Evolutionary conservation across 345 rosid species (phyloP).

Genomic region (Melastoma malabathricum): DNA sequence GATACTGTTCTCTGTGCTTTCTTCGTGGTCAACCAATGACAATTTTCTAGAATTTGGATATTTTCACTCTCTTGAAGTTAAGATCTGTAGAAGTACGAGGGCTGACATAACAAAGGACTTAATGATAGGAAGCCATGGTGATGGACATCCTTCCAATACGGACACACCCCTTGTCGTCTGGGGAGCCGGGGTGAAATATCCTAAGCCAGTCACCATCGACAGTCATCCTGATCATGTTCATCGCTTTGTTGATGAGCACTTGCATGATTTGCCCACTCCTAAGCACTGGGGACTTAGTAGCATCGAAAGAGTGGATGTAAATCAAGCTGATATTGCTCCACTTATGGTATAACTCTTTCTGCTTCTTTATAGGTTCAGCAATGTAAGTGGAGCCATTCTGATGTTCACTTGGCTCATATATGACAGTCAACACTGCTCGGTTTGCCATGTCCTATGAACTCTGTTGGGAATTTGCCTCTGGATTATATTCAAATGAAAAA

Average conservation of each 20-base stretch:
- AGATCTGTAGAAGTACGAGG: not conserved
- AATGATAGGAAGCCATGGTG: slow-evolving; percentile 82
- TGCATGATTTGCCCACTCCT: slow-evolving; percentile 79
- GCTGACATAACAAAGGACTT: slow-evolving; percentile 6
- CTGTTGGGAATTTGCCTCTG: slow-evolving; percentile 89
- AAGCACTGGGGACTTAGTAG: slow-evolving; percentile 62
- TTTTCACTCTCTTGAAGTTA: too few species aligned
- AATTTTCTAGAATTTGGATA: too few species aligned
- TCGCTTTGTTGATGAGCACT: slow-evolving; percentile 71
- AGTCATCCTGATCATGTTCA: slow-evolving; percentile 43
- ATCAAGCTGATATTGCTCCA: slow-evolving; percentile 96
- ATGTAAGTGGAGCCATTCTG: not conserved
- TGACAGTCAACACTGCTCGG: slow-evolving; percentile 88
- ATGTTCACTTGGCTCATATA: slow-evolving; percentile 1
- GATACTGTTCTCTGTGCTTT: too few species aligned
- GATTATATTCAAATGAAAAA: slow-evolving; percentile 57
- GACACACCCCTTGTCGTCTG: slow-evolving; percentile 96
- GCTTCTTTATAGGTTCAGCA: not conserved
- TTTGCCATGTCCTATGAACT: slow-evolving; percentile 79
- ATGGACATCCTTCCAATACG: slow-evolving; percentile 86
- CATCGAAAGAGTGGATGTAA: slow-evolving; percentile 88
- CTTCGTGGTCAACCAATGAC: too few species aligned
- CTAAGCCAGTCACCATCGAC: slow-evolving; percentile 28
- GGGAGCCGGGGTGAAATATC: slow-evolving; percentile 87
- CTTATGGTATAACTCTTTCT: slow-evolving; percentile 45